Percentiles rank a stretch among this genome's conserved stretches.
phyloP scores from a whole-genome alignment of 768 basidiomycete species.

The Amylocystis lapponica region DNA sequence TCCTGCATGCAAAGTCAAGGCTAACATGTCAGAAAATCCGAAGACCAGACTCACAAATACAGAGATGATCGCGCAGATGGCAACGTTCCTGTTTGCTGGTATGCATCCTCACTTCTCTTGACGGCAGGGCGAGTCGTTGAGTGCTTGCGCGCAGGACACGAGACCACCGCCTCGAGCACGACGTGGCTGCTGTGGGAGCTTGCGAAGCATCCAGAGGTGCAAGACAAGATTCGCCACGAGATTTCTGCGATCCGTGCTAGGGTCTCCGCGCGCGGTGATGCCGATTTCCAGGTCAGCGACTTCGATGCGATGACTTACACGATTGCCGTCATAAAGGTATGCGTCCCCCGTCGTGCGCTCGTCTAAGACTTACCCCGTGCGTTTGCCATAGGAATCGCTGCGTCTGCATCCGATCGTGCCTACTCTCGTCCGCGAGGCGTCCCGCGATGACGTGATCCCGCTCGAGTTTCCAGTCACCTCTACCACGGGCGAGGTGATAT shows the following conservation, averaged over 20 bases:
- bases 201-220: conserved; percentile 20
- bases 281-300: conserved; percentile 25
- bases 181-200: conserved; percentile 28
- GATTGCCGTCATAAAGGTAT: conserved; percentile 30
- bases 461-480: conserved; percentile 26
- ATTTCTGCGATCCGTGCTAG: conserved; percentile 17
- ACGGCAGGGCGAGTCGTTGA: neutral
- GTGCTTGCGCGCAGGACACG: conserved; percentile 18
- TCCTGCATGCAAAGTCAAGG: conserved; percentile 17
- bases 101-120: neutral
- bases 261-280: conserved; percentile 17
- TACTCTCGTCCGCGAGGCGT: conserved; percentile 21
- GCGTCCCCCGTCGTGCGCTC: neutral
- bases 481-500: conserved; percentile 19
- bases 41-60: conserved; percentile 23
- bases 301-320: conserved; percentile 27
- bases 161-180: conserved; percentile 26
- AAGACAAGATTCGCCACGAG: conserved; percentile 24
- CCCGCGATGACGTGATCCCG: conserved; percentile 28
- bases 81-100: conserved; percentile 13
- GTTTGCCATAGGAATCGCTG: neutral
- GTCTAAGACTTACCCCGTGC: neutral
- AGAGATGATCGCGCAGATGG: conserved; percentile 29
- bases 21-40: conserved; percentile 25
- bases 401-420: conserved; percentile 26